Evolutionary conservation across 2,329 filamentous ascomycete genomes (phyloP).

Genomic region (Penicillium sp.): DNA sequence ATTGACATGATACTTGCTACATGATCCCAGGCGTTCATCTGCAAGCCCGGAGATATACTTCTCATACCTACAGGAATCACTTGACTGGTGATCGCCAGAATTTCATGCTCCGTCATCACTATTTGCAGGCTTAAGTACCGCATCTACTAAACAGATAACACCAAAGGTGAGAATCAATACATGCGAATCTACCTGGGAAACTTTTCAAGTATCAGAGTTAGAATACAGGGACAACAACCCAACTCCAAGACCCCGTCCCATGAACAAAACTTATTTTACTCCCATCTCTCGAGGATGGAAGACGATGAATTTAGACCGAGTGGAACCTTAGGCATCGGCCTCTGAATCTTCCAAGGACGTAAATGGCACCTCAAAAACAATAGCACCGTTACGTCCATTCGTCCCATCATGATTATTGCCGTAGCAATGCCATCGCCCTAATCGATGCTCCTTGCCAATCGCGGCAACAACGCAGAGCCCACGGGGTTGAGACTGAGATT

Average conservation of each 20-base stretch:
- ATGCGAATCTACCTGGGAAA: no score
- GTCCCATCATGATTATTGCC: conserved; percentile 36
- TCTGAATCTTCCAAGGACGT: conserved; percentile 16
- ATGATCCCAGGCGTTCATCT: no score
- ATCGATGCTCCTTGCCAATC: conserved; percentile 75
- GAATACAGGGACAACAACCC: conserved; percentile 14
- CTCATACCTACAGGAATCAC: no score
- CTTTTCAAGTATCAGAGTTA: conserved; percentile 3
- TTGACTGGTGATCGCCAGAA: no score
- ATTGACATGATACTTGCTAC: no score
- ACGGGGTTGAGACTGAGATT: conserved; percentile 45
- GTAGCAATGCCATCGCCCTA: conserved; percentile 69
- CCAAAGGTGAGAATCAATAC: no score
- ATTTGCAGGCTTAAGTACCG: no score
- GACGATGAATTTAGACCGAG: conserved; percentile 2
- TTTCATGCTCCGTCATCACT: no score
- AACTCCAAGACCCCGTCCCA: conserved; percentile 22
- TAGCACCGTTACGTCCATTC: conserved; percentile 69
- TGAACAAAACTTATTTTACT: conserved; percentile 6
- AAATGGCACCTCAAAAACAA: conserved; percentile 74
- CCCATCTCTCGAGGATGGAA: no score
- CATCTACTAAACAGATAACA: no score
- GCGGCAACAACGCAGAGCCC: conserved; percentile 81
- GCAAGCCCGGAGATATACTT: no score
- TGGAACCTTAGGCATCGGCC: conserved; percentile 20